Percentiles rank a stretch among this genome's conserved stretches.
Evolutionary conservation across 345 rosid genomes (phyloP).

Genomic region (Aegle marmelos): DNA sequence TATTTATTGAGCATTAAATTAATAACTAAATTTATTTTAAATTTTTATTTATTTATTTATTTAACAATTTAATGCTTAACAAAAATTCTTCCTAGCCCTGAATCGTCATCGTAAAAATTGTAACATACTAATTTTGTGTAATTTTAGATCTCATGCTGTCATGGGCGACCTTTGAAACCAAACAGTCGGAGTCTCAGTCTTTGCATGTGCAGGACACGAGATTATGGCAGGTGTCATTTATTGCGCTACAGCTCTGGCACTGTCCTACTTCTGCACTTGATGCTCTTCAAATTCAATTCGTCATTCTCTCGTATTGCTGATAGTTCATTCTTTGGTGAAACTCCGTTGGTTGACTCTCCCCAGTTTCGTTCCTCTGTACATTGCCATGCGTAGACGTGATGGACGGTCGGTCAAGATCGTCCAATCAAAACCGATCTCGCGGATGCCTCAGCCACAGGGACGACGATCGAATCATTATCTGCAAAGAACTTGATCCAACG

Average conservation of each 20-base stretch:
- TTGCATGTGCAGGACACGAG: constrained; percentile 14
- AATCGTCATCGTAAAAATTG: no score
- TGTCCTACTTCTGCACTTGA: background rate
- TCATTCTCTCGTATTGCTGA: background rate
- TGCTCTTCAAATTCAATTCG: background rate
- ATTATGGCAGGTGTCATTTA: constrained; percentile 14
- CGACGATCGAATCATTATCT: background rate
- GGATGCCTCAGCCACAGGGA: background rate
- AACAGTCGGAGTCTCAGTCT: background rate
- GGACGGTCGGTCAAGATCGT: constrained; percentile 7
- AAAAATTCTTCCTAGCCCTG: no score
- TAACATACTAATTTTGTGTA: no score
- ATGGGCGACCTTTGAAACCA: background rate
- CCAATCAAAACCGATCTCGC: background rate
- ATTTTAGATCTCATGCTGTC: no score
- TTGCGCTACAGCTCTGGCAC: background rate
- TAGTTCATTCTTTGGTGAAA: background rate
- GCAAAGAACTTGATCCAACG: background rate
- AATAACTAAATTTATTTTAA: no score
- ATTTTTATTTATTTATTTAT: no score
- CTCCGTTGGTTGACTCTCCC: background rate
- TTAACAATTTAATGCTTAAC: no score
- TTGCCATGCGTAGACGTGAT: background rate
- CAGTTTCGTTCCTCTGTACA: background rate
- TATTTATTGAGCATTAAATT: no score